Conservation (phyloP, 2,329 filamentous ascomycete species). For the Alternaria conjuncta region DNA sequence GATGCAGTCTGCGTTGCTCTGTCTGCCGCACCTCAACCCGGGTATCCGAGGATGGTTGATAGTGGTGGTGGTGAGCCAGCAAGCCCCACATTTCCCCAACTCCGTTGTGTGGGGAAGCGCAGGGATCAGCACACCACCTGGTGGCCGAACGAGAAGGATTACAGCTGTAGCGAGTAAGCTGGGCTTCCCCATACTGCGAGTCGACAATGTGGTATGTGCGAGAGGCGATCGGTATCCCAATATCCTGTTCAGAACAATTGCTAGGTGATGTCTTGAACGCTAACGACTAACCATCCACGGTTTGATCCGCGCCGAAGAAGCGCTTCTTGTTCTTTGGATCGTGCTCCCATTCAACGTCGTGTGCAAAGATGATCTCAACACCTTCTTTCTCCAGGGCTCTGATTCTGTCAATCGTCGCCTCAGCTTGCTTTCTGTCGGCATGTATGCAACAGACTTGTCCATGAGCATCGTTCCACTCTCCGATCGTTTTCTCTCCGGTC, state of each 20-base stretch:
- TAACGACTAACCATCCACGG: not conserved
- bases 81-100: conserved; percentile 19
- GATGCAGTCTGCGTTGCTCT: rapidly evolving
- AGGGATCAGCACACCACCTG: not conserved
- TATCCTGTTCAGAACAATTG: not conserved
- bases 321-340: conserved; percentile 37
- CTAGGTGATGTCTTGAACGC: not conserved
- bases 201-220: not conserved
- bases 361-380: conserved; percentile 60
- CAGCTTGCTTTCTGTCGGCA: conserved; percentile 55
- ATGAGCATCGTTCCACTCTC: conserved; percentile 56
- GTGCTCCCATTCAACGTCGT: conserved; percentile 59
- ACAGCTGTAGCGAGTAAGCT: not conserved
- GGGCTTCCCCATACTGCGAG: not conserved
- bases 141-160: not conserved
- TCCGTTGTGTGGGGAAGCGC: conserved; percentile 10
- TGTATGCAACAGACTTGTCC: conserved; percentile 61
- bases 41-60: not conserved
- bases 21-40: not conserved
- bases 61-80: conserved; percentile 2
- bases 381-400: conserved; percentile 48
- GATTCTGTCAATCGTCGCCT: conserved; percentile 54
- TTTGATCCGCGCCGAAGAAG: conserved; percentile 31
- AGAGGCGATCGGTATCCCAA: not conserved
- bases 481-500: conserved; percentile 60